Base-by-base conservation (phyloP, 2,329 filamentous ascomycete species). In the Coniochaeta pulveracea region DNA sequence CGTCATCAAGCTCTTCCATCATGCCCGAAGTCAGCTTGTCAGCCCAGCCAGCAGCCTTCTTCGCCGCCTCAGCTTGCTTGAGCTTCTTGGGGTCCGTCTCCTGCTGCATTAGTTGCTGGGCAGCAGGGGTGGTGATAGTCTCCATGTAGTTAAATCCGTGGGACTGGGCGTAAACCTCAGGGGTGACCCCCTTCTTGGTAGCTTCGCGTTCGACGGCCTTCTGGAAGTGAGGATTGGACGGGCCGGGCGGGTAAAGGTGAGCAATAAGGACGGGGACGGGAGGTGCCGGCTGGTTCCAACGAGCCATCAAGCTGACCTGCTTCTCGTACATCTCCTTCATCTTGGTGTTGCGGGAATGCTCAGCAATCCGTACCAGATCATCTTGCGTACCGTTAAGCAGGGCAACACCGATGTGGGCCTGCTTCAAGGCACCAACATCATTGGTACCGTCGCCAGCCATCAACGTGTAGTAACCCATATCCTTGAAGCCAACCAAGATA, bases 321-420 rank as follows among this genome's bases (percentile, higher is more conserved):
- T 98, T 96, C 63, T 96, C 85, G 55, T 98, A 98, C 43, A 98
- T 75, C 43, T 95, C 88, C 69, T 95, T 96, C 84, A 98, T 93
- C 69, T 86, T 93, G 25, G 81, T 93, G 56, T 86, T 93, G 46
- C 91, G 81, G 49, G 82, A 80, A 58, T 98, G 88, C 51, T 96
- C 91, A 17, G 83, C 80, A 47, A 98, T 98, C 54, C 80, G 86
- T 36, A 78, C 80, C 34, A 98, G 71, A 53, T 96, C 91, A 15
- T 96, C 84, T 44, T 78, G 80, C 2, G 88, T 93, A 41, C 91
- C 91, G 57, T 98, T 98, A 45, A 98, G 75, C 32, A 98, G 76
- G 15, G 91, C 91, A 41, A 98, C 84, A 58, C 91, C 91, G 42
- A 98, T 86, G 52, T 98, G 91, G 25, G 91, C 91, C 61, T 98